Conservation (phyloP, 1,139 yeast genomes). For the Candida sojae region DNA sequence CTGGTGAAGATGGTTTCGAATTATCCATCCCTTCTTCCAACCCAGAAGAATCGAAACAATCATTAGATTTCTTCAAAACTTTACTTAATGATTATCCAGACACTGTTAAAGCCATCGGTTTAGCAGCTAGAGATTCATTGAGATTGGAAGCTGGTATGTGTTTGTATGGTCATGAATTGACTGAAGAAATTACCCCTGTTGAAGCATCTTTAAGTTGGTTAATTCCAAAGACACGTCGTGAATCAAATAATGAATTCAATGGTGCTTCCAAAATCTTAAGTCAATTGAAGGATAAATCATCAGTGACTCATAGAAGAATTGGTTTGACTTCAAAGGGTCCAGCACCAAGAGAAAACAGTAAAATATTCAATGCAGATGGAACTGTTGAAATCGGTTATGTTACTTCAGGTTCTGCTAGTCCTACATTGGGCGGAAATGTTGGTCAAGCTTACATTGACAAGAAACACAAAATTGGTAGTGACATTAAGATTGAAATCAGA, state of each 20-base stretch:
- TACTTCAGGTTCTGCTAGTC: conserved; percentile 91
- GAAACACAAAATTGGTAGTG: conserved; percentile 76
- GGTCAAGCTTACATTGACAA: conserved; percentile 90
- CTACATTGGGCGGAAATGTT: conserved; percentile 81
- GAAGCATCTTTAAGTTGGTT: conserved; percentile 91
- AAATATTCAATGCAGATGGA: conserved; percentile 54
- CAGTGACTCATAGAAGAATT: conserved; percentile 65
- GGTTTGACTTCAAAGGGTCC: conserved; percentile 81
- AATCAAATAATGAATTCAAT: conserved; percentile 57
- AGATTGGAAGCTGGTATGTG: conserved; percentile 99
- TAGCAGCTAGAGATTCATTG: conserved; percentile 95
- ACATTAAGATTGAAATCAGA: conserved; percentile 73
- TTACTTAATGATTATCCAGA: conserved; percentile 58
- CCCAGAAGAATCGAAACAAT: conserved; percentile 40
- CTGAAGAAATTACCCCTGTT: conserved; percentile 80
- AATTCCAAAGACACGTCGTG: conserved; percentile 78
- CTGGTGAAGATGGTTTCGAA: conserved; percentile 98
- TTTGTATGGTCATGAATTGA: conserved; percentile 88
- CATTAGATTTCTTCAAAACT: conserved; percentile 62
- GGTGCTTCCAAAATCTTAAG: conserved; percentile 71
- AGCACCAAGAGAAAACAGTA: conserved; percentile 86
- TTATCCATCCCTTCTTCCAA: conserved; percentile 69
- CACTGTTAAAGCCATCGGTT: conserved; percentile 81
- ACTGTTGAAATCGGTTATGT: conserved; percentile 66
- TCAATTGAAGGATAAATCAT: conserved; percentile 67